phyloP scores from a whole-genome alignment of 257 asterid species.

The Verbena officinalis region DNA sequence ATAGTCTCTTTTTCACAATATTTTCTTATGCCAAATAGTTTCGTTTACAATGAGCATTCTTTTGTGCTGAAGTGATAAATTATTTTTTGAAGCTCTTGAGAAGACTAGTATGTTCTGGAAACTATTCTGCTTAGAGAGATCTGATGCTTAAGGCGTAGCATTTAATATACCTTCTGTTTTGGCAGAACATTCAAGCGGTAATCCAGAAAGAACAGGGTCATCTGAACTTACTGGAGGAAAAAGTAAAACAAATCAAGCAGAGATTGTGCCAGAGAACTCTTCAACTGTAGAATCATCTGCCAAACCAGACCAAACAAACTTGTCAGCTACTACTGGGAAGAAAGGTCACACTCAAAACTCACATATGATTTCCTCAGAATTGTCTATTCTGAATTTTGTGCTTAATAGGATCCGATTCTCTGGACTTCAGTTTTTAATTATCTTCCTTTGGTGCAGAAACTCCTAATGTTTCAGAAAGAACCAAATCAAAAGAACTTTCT shows the following conservation, averaged over 20 bases:
- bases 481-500: conserved; percentile 37
- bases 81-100: background rate
- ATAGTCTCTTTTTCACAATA: background rate
- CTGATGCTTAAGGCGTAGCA: background rate
- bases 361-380: conserved; percentile 4
- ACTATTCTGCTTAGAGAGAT: conserved; percentile 8
- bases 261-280: conserved; percentile 20
- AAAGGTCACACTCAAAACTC: conserved; percentile 30
- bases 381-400: conserved; percentile 19
- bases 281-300: conserved; percentile 17
- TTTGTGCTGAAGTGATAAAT: background rate
- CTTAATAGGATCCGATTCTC: conserved; percentile 4
- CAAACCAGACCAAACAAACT: conserved; percentile 15
- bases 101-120: conserved; percentile 3
- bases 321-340: conserved; percentile 25
- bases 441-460: conserved; percentile 31
- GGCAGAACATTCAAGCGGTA: conserved; percentile 34
- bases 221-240: conserved; percentile 31
- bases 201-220: conserved; percentile 20
- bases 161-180: conserved; percentile 8
- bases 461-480: conserved; percentile 21
- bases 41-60: conserved; percentile 23
- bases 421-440: conserved; percentile 1
- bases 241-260: conserved; percentile 26
- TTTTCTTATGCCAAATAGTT: background rate